Conservation (phyloP, 2,329 filamentous ascomycete species). For the Aphanoascus verrucosus region DNA sequence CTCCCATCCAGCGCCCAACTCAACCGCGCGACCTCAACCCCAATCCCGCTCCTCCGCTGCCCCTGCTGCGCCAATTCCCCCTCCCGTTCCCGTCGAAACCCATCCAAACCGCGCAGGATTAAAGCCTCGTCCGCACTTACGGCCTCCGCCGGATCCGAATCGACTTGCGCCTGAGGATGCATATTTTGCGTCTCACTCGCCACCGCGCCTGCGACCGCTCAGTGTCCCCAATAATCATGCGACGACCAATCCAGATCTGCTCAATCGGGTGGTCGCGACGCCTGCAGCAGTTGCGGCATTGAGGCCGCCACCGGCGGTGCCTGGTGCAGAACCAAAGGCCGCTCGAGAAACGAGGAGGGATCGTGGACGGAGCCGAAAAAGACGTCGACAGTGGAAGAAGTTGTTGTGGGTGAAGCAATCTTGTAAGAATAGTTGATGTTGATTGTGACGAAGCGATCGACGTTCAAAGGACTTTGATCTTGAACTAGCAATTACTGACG, state of each 20-base stretch:
- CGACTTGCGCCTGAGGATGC: slow-evolving; percentile 78
- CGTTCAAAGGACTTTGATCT: not conserved
- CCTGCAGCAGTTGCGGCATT: slow-evolving; percentile 33
- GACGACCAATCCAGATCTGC: slow-evolving; percentile 29
- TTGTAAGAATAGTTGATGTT: slow-evolving; percentile 46
- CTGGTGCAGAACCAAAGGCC: slow-evolving; percentile 25
- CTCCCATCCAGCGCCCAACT: slow-evolving; percentile 5
- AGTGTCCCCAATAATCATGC: slow-evolving; percentile 16
- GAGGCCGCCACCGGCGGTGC: slow-evolving; percentile 32
- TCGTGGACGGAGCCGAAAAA: slow-evolving; percentile 52
- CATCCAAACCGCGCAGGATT: slow-evolving; percentile 35
- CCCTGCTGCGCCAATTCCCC: slow-evolving; percentile 31
- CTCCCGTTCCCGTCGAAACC: slow-evolving; percentile 38
- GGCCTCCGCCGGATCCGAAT: slow-evolving; percentile 47
- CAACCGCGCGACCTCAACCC: slow-evolving; percentile 18
- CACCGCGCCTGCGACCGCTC: slow-evolving; percentile 43
- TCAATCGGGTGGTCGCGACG: slow-evolving; percentile 35
- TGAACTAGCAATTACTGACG: not conserved
- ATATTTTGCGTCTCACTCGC: slow-evolving; percentile 50
- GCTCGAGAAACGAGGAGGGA: slow-evolving; percentile 39
- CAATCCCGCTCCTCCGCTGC: slow-evolving; percentile 20
- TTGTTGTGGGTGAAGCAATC: slow-evolving; percentile 95
- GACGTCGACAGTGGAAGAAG: slow-evolving; percentile 78
- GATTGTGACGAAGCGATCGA: slow-evolving; percentile 59
- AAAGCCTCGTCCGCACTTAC: slow-evolving; percentile 20